Percentiles rank a stretch among this genome's conserved stretches.
Conservation (phyloP, 805 yeast genomes). For the Yarrowia deformans region DNA sequence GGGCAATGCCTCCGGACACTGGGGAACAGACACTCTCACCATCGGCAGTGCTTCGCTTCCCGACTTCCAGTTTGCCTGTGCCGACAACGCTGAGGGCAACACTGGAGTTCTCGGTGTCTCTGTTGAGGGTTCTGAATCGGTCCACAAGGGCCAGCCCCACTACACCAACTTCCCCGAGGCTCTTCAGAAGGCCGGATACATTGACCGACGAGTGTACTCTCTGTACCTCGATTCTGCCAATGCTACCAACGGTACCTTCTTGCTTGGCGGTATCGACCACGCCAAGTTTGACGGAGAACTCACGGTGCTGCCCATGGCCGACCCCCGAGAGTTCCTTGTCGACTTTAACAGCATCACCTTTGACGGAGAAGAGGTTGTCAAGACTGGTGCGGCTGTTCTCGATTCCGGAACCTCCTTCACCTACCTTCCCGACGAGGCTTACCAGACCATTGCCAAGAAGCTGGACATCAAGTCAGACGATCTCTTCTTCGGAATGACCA, state of each 20-base stretch:
- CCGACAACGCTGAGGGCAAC: not conserved
- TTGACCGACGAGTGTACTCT: conserved; percentile 1
- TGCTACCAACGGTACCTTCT: not conserved
- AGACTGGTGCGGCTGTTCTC: not conserved
- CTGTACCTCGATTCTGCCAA: not conserved
- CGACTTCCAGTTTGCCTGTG: not conserved
- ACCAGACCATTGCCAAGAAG: not conserved
- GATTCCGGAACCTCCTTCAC: not conserved
- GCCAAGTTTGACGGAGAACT: not conserved
- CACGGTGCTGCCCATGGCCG: not conserved
- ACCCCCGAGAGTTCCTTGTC: not conserved
- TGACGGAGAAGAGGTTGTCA: not conserved
- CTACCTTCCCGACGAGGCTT: not conserved
- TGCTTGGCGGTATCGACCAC: not conserved
- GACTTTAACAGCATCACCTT: not conserved
- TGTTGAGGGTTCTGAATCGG: not conserved
- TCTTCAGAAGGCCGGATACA: not conserved
- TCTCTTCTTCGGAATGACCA: conserved; percentile 13
- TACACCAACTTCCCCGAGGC: conserved; percentile 1
- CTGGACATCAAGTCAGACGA: no score
- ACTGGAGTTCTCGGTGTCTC: not conserved
- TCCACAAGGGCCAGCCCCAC: not conserved
- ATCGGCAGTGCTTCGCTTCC: not conserved
- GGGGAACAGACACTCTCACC: not conserved
- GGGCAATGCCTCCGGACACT: no score